A percentile compares a stretch with the other conserved stretches of the same genome.
These are phyloP conservation scores for Limonomyces culmigenus DNA, from an alignment of 1,284 basidiomycete genomes.

Conservation along the genomic window DNA sequence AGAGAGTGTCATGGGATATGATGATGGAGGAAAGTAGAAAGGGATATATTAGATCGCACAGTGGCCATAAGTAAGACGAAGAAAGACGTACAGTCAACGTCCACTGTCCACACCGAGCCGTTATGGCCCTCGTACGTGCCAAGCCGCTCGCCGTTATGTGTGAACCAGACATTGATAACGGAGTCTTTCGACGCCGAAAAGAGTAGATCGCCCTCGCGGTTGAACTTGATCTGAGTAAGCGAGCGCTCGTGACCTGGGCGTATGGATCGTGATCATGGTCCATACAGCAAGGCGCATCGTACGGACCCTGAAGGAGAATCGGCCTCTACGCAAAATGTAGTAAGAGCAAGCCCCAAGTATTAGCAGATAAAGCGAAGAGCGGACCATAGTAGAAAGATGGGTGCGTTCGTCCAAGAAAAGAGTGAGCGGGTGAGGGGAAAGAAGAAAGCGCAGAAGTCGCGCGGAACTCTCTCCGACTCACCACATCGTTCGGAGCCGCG, in stretches of 20 bases:
- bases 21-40: not conserved
- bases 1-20: slow-evolving; percentile 3
- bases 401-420: too few relatives aligned
- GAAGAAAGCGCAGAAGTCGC: too few relatives aligned
- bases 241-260: slow-evolving; percentile 82
- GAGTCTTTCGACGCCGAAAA: slow-evolving; percentile 96
- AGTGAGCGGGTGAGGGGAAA: too few relatives aligned
- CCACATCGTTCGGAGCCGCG: too few relatives aligned
- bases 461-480: too few relatives aligned
- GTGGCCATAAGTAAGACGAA: not conserved
- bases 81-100: slow-evolving; percentile 73
- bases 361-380: too few relatives aligned
- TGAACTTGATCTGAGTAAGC: slow-evolving; percentile 94
- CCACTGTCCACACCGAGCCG: slow-evolving; percentile 92
- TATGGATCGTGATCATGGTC: not conserved
- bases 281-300: not conserved
- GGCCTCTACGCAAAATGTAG: slow-evolving; percentile 15
- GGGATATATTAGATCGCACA: not conserved
- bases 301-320: slow-evolving; percentile 17
- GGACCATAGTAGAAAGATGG: too few relatives aligned
- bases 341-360: too few relatives aligned
- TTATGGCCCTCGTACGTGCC: slow-evolving; percentile 97
- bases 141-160: slow-evolving; percentile 95
- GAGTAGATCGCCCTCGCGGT: slow-evolving; percentile 88
- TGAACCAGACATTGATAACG: slow-evolving; percentile 92